Conservation (phyloP, 2,329 filamentous ascomycete species). For the Aspergillus tanneri region DNA sequence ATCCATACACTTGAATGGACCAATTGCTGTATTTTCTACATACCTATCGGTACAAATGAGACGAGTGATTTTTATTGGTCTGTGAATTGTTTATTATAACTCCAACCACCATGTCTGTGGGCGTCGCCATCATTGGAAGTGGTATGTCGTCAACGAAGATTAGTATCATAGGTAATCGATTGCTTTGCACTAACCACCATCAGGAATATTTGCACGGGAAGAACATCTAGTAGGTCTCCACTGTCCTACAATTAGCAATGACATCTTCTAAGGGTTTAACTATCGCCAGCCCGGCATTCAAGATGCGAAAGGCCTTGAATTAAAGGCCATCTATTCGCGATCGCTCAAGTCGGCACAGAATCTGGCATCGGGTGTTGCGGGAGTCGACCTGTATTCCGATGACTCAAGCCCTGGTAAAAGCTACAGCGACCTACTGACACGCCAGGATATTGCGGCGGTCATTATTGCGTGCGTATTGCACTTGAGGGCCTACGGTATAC, state of each 20-base stretch:
- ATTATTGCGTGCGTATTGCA: conserved; percentile 48
- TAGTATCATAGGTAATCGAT: background rate
- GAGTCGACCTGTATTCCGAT: conserved; percentile 57
- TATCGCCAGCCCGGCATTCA: conserved; percentile 51
- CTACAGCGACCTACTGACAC: conserved; percentile 48
- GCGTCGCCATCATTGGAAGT: conserved; percentile 56
- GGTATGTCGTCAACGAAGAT: conserved; percentile 30
- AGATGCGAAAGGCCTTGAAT: conserved; percentile 42
- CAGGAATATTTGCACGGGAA: conserved; percentile 58
- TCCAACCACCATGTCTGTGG: conserved; percentile 36
- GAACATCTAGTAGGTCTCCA: conserved; percentile 49
- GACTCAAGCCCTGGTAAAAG: conserved; percentile 48
- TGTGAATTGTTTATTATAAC: too few relatives aligned
- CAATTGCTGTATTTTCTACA: too few relatives aligned
- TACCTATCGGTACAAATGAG: too few relatives aligned
- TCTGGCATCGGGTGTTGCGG: conserved; percentile 33
- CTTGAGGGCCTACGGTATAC: background rate
- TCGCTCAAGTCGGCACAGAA: conserved; percentile 54
- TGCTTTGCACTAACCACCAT: conserved; percentile 4
- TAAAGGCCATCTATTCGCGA: conserved; percentile 62
- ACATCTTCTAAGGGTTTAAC: conserved; percentile 7
- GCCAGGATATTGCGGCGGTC: conserved; percentile 52
- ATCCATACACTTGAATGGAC: background rate
- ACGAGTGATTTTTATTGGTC: too few relatives aligned
- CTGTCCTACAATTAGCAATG: background rate